Percentiles rank a stretch among this genome's conserved stretches.
Conservation (phyloP, 2,329 filamentous ascomycete genomes). For the Delphinella strobiligena region DNA sequence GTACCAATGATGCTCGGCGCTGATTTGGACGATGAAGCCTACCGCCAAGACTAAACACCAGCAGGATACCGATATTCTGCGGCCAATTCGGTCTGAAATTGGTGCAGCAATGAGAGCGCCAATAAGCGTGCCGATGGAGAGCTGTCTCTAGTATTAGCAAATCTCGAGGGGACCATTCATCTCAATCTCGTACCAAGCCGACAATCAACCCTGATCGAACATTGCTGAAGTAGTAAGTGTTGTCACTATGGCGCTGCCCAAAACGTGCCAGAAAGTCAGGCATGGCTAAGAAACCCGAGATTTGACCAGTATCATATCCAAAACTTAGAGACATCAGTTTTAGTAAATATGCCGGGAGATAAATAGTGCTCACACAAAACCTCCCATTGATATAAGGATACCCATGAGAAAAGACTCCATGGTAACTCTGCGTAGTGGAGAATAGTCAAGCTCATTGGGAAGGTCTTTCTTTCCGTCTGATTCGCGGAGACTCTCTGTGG, state of each 20-base stretch:
- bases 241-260: constrained; percentile 18
- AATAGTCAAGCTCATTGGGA: neutral
- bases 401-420: constrained; percentile 25
- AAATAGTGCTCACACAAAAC: no score
- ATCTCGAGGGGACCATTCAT: neutral
- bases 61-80: constrained; percentile 28
- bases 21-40: constrained; percentile 32
- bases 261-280: constrained; percentile 26
- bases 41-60: constrained; percentile 28
- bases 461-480: neutral
- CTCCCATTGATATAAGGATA: constrained; percentile 35
- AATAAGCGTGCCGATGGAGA: constrained; percentile 17
- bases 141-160: neutral
- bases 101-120: constrained; percentile 32
- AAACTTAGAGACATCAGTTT: no score
- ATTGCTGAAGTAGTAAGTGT: constrained; percentile 25
- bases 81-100: constrained; percentile 29
- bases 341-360: no score
- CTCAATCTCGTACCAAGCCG: constrained; percentile 17
- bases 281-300: constrained; percentile 24
- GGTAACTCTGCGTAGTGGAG: neutral
- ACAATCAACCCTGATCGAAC: constrained; percentile 31
- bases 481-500: neutral
- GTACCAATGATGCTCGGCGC: constrained; percentile 15
- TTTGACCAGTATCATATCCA: constrained; percentile 26